Evolutionary conservation across 805 yeast genomes (phyloP), one percentile per base, ranked within the genome.

Genomic region (Yarrowia deformans): DNA sequence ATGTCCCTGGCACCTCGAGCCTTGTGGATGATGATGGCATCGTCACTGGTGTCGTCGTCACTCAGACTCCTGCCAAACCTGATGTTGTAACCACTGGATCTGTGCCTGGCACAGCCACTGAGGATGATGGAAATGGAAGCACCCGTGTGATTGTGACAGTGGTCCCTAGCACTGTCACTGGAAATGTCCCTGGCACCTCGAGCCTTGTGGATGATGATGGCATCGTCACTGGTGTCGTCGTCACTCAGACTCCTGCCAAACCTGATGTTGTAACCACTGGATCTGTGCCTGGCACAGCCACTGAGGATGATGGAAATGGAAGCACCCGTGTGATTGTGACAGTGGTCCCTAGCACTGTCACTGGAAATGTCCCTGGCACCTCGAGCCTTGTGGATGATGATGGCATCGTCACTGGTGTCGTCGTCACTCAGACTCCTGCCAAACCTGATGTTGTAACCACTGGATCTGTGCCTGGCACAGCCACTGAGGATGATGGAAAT

Each of bases 361-460:
- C n/a, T 35, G 58, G 58, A 6, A 16, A 34, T 3, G 16, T 3
- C 6, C n/a, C 58, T 35, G 58, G 58, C 3, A 52, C 58, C 5
- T 35, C 58, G 3, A 49, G 55, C 8, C 19, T 49, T 14, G 32
- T 39, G 16, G 13, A 49, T 13, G 13, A 5, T 3, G 23, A 49
- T 49, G 55, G 39, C 13, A n/a, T 32, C 32, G 55, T 49, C 6
- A 49, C 55, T 2, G 55, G 55, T 8, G 55, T 49, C 7, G 40
- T 8, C 2, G 55, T 49, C 9, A 49, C 55, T 7, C 49, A 32
- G 3, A 16, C 40, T 4, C 40, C 56, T 4, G 8, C 7, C n/a
- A 46, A 10, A 8, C 50, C 50, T 12, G 50, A 46, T 9, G 8
- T 46, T 13, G 50, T 46, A 4, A 23, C 8, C 2, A 18, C 50